A percentile compares a stretch with the other conserved stretches of the same genome.
Conservation (phyloP, 805 yeast species). For the Saccharomycopsis olivae region DNA sequence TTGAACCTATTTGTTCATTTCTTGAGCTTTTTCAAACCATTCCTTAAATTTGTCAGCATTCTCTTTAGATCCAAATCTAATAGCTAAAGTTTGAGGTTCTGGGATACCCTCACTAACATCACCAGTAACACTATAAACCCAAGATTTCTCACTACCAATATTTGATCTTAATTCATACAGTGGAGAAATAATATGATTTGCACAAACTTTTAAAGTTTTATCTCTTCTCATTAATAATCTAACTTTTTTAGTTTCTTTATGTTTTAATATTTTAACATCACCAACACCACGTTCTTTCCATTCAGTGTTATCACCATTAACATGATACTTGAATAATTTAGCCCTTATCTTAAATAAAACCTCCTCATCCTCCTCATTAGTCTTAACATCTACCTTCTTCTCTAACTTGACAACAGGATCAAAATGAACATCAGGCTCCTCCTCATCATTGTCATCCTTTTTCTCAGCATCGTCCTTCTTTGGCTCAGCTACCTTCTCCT, state of each 20-base stretch:
- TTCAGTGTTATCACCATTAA: slow-evolving; percentile 64
- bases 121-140: slow-evolving; percentile 94
- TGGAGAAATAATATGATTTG: slow-evolving; percentile 82
- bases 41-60: slow-evolving; percentile 94
- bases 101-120: slow-evolving; percentile 94
- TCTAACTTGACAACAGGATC: slow-evolving; percentile 94
- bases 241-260: slow-evolving; percentile 70
- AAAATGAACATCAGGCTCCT: slow-evolving; percentile 63
- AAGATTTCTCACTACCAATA: slow-evolving; percentile 94
- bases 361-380: slow-evolving; percentile 88
- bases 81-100: slow-evolving; percentile 93
- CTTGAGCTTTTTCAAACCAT: slow-evolving; percentile 79
- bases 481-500: slow-evolving; percentile 21
- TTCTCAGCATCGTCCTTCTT: slow-evolving; percentile 23
- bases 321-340: slow-evolving; percentile 82
- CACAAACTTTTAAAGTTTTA: slow-evolving; percentile 95
- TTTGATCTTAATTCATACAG: slow-evolving; percentile 82
- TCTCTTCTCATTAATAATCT: slow-evolving; percentile 98
- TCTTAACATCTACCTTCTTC: slow-evolving; percentile 92
- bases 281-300: slow-evolving; percentile 99
- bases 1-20: slow-evolving; percentile 19
- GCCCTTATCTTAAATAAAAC: slow-evolving; percentile 82
- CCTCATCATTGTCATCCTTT: slow-evolving; percentile 22
- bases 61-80: slow-evolving; percentile 85
- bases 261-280: slow-evolving; percentile 90